phyloP scores from a whole-genome alignment of 495 filamentous ascomycete species.

The Clavariopsis aquatica region DNA sequence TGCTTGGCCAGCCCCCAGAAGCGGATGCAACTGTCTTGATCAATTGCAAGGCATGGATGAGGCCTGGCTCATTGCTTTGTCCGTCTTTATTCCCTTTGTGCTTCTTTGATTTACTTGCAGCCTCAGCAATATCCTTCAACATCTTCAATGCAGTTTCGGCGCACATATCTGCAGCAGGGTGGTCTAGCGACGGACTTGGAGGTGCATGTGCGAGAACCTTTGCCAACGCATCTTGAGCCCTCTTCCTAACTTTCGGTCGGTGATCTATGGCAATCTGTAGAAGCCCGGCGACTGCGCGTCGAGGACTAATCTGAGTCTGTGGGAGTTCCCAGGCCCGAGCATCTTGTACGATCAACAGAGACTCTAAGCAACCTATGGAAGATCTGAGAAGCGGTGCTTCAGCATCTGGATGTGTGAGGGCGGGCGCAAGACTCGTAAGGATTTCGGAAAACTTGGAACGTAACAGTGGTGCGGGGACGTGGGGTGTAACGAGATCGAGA shows the following conservation, averaged over 20 bases:
- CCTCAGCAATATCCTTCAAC: slow-evolving; percentile 67
- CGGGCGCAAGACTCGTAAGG: slow-evolving; percentile 78
- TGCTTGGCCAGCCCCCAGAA: slow-evolving; percentile 94
- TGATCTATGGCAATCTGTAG: slow-evolving; percentile 81
- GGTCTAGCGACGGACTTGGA: slow-evolving; percentile 85
- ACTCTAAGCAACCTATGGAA: slow-evolving; percentile 91
- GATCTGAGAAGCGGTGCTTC: slow-evolving; percentile 84
- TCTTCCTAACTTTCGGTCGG: slow-evolving; percentile 90
- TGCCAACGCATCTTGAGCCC: slow-evolving; percentile 85
- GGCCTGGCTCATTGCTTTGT: slow-evolving; percentile 68
- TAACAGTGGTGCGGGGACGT: slow-evolving; percentile 79
- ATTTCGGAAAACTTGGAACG: slow-evolving; percentile 93
- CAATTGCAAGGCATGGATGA: slow-evolving; percentile 89
- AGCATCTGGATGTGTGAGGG: slow-evolving; percentile 73
- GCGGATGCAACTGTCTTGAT: slow-evolving; percentile 82
- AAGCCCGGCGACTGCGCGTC: slow-evolving; percentile 83
- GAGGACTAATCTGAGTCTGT: slow-evolving; percentile 80
- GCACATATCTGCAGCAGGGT: slow-evolving; percentile 93
- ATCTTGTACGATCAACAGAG: slow-evolving; percentile 85
- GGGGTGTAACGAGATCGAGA: slow-evolving; percentile 83
- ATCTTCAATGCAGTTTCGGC: slow-evolving; percentile 82
- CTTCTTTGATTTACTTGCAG: slow-evolving; percentile 68
- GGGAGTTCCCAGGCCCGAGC: slow-evolving; percentile 81
- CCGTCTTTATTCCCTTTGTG: slow-evolving; percentile 51
- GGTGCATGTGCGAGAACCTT: slow-evolving; percentile 80